Evolutionary conservation across 78 protist genomes (phyloP).

Genomic region (Chrysochromulina tobinii): DNA sequence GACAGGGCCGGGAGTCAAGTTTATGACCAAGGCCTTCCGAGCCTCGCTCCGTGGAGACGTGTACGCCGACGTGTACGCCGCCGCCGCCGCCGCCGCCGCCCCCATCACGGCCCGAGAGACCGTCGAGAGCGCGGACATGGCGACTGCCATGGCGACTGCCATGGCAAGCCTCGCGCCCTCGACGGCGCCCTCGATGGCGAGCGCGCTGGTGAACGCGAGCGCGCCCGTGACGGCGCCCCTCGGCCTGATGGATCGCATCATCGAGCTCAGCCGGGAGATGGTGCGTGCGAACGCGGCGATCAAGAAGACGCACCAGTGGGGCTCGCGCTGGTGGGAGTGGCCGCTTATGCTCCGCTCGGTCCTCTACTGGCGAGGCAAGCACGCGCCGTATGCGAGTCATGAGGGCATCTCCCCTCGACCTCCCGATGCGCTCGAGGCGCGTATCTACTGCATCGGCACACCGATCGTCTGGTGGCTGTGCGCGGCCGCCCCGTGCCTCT

Average conservation of each 20-base stretch:
- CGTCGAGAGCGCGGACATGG: too few relatives aligned
- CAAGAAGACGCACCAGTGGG: not conserved
- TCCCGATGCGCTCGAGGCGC: not conserved
- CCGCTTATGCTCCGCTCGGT: not conserved
- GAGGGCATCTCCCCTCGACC: too few relatives aligned
- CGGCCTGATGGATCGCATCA: not conserved
- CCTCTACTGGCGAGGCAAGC: not conserved
- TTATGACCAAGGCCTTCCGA: constrained; percentile 40
- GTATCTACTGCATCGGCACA: not conserved
- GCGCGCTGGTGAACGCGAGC: too few relatives aligned
- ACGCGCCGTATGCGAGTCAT: not conserved
- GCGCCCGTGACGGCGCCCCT: too few relatives aligned
- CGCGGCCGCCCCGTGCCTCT: not conserved
- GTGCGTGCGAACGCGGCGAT: not conserved
- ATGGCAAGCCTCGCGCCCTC: too few relatives aligned
- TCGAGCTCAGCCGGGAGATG: not conserved
- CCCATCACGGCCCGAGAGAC: not conserved
- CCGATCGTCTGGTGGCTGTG: not conserved
- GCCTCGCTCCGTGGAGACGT: constrained; percentile 34
- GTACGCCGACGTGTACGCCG: not conserved
- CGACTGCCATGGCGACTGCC: too few relatives aligned
- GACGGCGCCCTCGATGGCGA: too few relatives aligned
- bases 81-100: not conserved
- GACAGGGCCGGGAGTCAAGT: constrained; percentile 49
- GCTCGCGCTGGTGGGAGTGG: not conserved